These are phyloP conservation scores for Kodamaea lidongshanica DNA, from an alignment of 805 yeast species.

Conservation along the genomic window DNA sequence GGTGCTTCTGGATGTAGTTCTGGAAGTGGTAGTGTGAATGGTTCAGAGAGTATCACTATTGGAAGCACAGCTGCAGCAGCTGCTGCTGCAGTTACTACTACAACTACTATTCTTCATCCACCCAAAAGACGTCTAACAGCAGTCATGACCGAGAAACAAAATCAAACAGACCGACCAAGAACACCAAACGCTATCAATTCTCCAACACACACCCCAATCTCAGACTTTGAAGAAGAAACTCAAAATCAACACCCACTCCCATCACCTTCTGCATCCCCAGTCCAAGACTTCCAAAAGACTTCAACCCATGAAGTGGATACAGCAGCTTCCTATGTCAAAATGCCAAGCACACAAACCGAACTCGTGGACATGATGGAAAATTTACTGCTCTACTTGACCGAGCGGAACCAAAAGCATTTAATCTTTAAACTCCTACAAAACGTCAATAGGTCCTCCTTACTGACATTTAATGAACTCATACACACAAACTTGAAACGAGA, in stretches of 20 bases:
- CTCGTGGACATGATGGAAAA: slow-evolving; percentile 32
- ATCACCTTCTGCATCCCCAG: slow-evolving; percentile 54
- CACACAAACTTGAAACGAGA: slow-evolving; percentile 63
- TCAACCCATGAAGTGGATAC: slow-evolving; percentile 10
- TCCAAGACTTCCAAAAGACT: slow-evolving; percentile 12
- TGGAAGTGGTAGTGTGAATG: no score
- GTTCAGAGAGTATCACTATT: not conserved
- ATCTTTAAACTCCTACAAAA: slow-evolving; percentile 50
- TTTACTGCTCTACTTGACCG: slow-evolving; percentile 35
- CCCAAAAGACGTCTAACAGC: slow-evolving; percentile 33
- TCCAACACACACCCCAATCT: slow-evolving; percentile 30
- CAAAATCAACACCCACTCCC: slow-evolving; percentile 47
- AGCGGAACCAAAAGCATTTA: slow-evolving; percentile 43
- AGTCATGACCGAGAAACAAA: no score
- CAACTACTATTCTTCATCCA: slow-evolving; percentile 20
- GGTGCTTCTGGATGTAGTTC: slow-evolving; percentile 1
- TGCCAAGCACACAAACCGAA: slow-evolving; percentile 28
- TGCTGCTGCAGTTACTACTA: not conserved
- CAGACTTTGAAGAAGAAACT: slow-evolving; percentile 30
- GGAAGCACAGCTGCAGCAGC: not conserved
- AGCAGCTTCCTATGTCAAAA: slow-evolving; percentile 10
- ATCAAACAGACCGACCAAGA: slow-evolving; percentile 14
- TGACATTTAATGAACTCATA: slow-evolving; percentile 50
- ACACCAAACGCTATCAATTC: slow-evolving; percentile 26
- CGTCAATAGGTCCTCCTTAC: slow-evolving; percentile 55